phyloP scores from a whole-genome alignment of 108 stramenopile genomes.

The Mediolabrus comicus region DNA sequence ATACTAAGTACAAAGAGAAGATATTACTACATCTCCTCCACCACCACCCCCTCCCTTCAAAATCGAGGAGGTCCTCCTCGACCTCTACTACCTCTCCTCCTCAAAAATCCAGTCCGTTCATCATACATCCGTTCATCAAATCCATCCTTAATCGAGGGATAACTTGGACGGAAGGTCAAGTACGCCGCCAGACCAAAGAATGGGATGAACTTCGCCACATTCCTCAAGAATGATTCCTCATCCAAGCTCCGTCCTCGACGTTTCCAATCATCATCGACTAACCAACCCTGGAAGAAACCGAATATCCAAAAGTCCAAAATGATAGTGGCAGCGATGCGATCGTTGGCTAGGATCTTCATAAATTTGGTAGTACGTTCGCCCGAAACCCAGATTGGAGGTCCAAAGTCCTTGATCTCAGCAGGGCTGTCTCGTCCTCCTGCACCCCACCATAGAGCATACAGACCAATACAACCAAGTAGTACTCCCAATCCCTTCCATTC shows the following conservation, averaged over 20 bases:
- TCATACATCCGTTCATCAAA: conserved; percentile 20
- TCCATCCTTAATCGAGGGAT: conserved; percentile 24
- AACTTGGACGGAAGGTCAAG: conserved; percentile 56
- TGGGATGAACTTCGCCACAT: conserved; percentile 71
- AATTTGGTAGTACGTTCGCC: conserved; percentile 53
- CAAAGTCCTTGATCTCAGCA: conserved; percentile 52
- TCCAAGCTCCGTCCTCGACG: conserved; percentile 57
- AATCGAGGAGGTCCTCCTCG: not conserved
- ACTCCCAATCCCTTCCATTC: conserved; percentile 64
- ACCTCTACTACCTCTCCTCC: conserved; percentile 2
- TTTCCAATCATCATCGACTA: conserved; percentile 83
- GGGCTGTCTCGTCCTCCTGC: conserved; percentile 44
- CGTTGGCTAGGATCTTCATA: conserved; percentile 64
- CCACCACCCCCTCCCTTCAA: not conserved
- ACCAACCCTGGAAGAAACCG: conserved; percentile 85
- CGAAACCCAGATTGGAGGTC: conserved; percentile 52
- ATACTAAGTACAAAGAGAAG: no score
- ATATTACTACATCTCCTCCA: no score
- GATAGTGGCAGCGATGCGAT: conserved; percentile 83
- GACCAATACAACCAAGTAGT: conserved; percentile 62
- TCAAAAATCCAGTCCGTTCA: conserved; percentile 6
- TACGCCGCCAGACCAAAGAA: conserved; percentile 85
- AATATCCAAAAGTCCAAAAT: conserved; percentile 86
- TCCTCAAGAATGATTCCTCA: conserved; percentile 39
- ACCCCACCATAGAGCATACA: conserved; percentile 68